These are phyloP conservation scores for Syzygium jambos DNA, from an alignment of 345 rosid species.

Conservation along the genomic window DNA sequence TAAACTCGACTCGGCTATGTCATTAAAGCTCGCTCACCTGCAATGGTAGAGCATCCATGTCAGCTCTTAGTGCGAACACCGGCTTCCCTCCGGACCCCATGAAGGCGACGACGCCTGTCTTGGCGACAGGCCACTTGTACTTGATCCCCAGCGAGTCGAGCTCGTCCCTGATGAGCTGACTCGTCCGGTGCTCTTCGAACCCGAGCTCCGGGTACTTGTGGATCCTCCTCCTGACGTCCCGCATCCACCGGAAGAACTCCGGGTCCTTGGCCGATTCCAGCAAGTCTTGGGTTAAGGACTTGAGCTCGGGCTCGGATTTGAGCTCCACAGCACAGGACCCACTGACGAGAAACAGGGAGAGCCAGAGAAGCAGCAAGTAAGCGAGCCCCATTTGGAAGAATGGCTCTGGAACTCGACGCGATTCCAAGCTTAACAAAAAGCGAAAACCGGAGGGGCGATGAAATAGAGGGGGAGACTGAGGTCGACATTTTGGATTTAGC, in stretches of 20 bases:
- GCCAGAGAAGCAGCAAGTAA: neutral
- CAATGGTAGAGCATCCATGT: constrained; percentile 72
- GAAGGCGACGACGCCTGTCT: constrained; percentile 56
- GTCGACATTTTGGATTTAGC: neutral
- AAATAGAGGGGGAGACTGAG: neutral
- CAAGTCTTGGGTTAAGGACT: constrained; percentile 22
- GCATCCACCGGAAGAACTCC: constrained; percentile 53
- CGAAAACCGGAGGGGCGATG: neutral
- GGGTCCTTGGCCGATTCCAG: constrained; percentile 42
- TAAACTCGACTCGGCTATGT: neutral
- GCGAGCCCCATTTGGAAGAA: neutral
- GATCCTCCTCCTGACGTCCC: constrained; percentile 45
- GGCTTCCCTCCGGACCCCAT: constrained; percentile 46
- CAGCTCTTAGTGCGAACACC: constrained; percentile 55
- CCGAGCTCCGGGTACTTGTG: constrained; percentile 65
- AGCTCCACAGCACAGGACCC: neutral
- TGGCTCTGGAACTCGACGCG: neutral
- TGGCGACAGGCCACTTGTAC: constrained; percentile 63
- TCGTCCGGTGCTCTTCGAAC: constrained; percentile 55
- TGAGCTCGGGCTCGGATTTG: constrained; percentile 1
- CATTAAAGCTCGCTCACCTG: constrained; percentile 26
- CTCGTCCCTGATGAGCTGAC: constrained; percentile 45
- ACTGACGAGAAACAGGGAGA: neutral
- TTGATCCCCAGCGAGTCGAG: constrained; percentile 46
- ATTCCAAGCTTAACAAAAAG: neutral